phyloP scores from a whole-genome alignment of 768 basidiomycete genomes.

The Tephrocybe rancida region DNA sequence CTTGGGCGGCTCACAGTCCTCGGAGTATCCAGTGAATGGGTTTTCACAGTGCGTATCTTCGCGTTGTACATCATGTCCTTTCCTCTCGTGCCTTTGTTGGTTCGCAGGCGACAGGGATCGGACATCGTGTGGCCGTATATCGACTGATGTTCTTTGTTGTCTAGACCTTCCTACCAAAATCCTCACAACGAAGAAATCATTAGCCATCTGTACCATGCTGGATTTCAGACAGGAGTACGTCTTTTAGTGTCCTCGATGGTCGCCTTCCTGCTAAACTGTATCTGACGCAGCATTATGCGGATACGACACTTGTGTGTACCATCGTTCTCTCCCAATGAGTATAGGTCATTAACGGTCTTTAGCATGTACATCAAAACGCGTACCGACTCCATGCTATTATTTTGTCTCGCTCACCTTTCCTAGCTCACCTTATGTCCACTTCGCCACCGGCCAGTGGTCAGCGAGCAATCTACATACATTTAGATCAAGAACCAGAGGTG shows the following conservation, averaged over 20 bases:
- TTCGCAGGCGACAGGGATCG: conserved; percentile 12
- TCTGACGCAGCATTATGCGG: conserved; percentile 71
- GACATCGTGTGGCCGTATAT: conserved; percentile 5
- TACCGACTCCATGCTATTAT: conserved; percentile 86
- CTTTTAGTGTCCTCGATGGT: conserved; percentile 3
- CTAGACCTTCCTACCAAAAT: conserved; percentile 53
- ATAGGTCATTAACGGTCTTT: conserved; percentile 12
- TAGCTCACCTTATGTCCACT: conserved; percentile 87
- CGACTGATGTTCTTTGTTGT: conserved; percentile 15
- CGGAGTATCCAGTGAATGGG: conserved; percentile 54
- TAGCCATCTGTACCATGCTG: conserved; percentile 75
- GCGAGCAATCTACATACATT: conserved; percentile 70
- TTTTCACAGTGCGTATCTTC: conserved; percentile 55
- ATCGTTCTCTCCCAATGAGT: conserved; percentile 2
- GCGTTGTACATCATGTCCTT: conserved; percentile 1
- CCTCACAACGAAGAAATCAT: conserved; percentile 81
- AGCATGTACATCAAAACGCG: conserved; percentile 76
- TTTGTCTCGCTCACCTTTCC: conserved; percentile 83
- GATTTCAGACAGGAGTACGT: conserved; percentile 81
- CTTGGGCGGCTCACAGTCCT: conserved; percentile 38
- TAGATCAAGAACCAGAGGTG: conserved; percentile 81
- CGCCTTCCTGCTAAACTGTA: conserved; percentile 9
- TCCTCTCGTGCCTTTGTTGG: conserved; percentile 7
- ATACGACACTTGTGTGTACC: conserved; percentile 70
- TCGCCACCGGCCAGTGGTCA: conserved; percentile 68